Conservation (phyloP, 176 grass and related monocot species). For the Otatea glauca region DNA sequence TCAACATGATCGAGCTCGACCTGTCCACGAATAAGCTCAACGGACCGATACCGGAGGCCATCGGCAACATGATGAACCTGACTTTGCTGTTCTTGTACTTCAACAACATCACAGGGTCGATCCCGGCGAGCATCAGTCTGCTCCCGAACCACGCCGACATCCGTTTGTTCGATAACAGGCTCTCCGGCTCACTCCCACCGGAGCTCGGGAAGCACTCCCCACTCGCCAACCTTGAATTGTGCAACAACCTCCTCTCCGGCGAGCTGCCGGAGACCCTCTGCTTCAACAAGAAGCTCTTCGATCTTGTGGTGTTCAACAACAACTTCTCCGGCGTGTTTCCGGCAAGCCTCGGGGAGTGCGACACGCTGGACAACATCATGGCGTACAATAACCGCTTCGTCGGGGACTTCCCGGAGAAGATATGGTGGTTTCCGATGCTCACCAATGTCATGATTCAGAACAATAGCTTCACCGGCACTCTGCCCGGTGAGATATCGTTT, state of each 20-base stretch:
- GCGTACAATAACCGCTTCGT: conserved; percentile 41
- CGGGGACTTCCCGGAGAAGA: conserved; percentile 50
- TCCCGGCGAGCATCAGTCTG: conserved; percentile 45
- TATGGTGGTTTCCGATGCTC: conserved; percentile 45
- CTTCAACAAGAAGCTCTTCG: conserved; percentile 30
- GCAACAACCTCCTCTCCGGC: conserved; percentile 49
- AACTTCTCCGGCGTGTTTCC: conserved; percentile 48
- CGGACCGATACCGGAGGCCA: conserved; percentile 40
- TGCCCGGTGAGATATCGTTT: conserved; percentile 39
- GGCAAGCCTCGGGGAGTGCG: conserved; percentile 33
- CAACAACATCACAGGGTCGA: conserved; percentile 51
- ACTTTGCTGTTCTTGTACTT: conserved; percentile 36
- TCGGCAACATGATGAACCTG: conserved; percentile 49
- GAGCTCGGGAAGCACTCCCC: conserved; percentile 58
- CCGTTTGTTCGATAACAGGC: conserved; percentile 48
- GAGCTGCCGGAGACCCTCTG: conserved; percentile 53
- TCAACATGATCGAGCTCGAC: conserved; percentile 48
- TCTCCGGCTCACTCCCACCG: conserved; percentile 43
- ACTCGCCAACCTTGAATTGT: conserved; percentile 40
- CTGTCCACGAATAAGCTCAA: conserved; percentile 48
- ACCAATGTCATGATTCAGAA: conserved; percentile 36
- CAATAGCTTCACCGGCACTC: conserved; percentile 55
- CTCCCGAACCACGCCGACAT: conserved; percentile 36
- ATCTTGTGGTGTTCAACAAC: conserved; percentile 56
- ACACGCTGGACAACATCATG: conserved; percentile 46